A percentile compares a stretch with the other conserved stretches of the same genome.
Conservation (phyloP, 345 rosid species). For the Eutrema yunnanense region DNA sequence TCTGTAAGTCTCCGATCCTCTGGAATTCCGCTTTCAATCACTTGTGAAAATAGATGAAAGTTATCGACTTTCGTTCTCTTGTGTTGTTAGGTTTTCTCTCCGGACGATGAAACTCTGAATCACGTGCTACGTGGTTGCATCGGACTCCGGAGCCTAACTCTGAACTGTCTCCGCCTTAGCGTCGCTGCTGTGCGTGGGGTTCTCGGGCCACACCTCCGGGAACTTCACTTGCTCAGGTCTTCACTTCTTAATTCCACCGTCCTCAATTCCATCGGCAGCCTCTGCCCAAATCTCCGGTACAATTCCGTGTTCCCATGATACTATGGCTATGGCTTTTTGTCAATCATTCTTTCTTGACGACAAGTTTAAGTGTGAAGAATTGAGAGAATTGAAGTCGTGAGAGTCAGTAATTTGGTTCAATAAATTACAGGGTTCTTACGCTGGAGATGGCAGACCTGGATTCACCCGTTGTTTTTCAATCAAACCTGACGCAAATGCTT, state of each 20-base stretch:
- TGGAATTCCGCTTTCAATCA: background rate
- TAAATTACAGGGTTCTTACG: constrained; percentile 35
- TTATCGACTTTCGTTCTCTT: background rate
- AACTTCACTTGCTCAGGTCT: constrained; percentile 46
- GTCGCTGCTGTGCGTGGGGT: constrained; percentile 25
- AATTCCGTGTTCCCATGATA: background rate
- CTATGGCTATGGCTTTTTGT: background rate
- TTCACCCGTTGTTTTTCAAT: constrained; percentile 18
- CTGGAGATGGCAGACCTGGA: constrained; percentile 40
- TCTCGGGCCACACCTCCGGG: constrained; percentile 31
- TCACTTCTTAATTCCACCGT: constrained; percentile 30
- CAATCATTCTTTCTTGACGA: background rate
- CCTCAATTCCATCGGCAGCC: constrained; percentile 34
- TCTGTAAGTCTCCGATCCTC: constrained; percentile 23
- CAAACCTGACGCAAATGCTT: constrained; percentile 37
- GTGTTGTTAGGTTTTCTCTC: constrained; percentile 30
- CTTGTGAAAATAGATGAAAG: background rate
- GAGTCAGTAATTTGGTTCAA: constrained; percentile 6
- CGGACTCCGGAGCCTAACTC: constrained; percentile 27
- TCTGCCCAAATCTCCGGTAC: constrained; percentile 57
- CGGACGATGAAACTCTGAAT: constrained; percentile 35
- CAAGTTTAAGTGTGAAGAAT: background rate
- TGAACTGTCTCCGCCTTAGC: constrained; percentile 51
- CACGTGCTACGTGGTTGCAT: constrained; percentile 31
- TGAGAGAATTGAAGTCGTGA: background rate